Evolutionary conservation across 1,284 basidiomycete species (phyloP).

Genomic region (Moniliophthora roreri): DNA sequence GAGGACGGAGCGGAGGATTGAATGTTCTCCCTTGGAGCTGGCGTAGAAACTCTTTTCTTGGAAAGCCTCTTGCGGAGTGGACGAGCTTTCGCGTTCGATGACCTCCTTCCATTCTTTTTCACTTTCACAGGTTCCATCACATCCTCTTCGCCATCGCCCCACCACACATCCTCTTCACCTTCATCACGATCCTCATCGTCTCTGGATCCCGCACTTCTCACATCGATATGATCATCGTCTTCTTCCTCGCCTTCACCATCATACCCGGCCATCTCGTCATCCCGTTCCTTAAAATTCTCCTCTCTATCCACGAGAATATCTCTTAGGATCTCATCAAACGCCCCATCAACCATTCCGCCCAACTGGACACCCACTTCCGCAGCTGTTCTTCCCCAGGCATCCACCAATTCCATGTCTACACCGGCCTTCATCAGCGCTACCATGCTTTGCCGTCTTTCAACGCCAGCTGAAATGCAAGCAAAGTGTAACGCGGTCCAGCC

Average conservation of each 20-base stretch:
- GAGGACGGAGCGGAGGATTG: not conserved
- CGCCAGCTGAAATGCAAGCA: constrained; percentile 40
- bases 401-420: constrained; percentile 77
- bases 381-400: constrained; percentile 77
- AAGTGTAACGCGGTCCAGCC: constrained; percentile 92
- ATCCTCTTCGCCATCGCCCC: constrained; percentile 71
- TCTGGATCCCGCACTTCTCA: too few species aligned
- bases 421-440: constrained; percentile 70
- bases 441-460: constrained; percentile 55
- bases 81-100: constrained; percentile 22
- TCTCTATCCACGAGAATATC: constrained; percentile 18
- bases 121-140: constrained; percentile 41
- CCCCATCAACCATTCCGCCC: constrained; percentile 29
- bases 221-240: constrained; percentile 33
- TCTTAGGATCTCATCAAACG: constrained; percentile 44
- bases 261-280: constrained; percentile 33
- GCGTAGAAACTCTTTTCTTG: constrained; percentile 25
- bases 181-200: constrained; percentile 33
- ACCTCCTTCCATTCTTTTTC: constrained; percentile 29
- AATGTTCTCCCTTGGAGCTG: constrained; percentile 25
- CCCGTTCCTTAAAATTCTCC: too few species aligned
- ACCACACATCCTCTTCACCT: constrained; percentile 63
- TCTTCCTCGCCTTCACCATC: constrained; percentile 30
- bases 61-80: constrained; percentile 14
- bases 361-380: constrained; percentile 68